A percentile compares a stretch with the other conserved stretches of the same genome.
phyloP scores from a whole-genome alignment of 768 basidiomycete species.

The Trametes cinnabarina region DNA sequence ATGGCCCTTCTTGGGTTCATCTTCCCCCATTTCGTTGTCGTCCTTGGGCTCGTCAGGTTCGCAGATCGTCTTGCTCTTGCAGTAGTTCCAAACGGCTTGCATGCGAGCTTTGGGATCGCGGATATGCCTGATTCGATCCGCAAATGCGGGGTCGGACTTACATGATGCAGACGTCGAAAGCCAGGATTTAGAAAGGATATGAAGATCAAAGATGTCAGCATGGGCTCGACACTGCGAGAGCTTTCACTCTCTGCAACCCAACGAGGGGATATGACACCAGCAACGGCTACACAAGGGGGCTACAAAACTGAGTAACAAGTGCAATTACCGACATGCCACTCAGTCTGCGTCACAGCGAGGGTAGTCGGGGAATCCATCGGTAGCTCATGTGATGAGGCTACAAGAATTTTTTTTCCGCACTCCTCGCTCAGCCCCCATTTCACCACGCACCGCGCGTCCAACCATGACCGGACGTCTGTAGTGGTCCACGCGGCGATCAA shows the following conservation, averaged over 20 bases:
- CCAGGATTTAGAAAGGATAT: slow-evolving; percentile 38
- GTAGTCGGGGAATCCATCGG: slow-evolving; percentile 44
- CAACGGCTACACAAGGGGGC: slow-evolving; percentile 58
- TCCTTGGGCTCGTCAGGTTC: slow-evolving; percentile 88
- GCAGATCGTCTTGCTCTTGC: slow-evolving; percentile 87
- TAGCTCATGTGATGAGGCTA: slow-evolving; percentile 24
- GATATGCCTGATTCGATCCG: slow-evolving; percentile 83
- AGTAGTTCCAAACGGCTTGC: slow-evolving; percentile 81
- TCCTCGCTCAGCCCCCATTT: slow-evolving; percentile 98
- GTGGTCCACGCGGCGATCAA: slow-evolving; percentile 84
- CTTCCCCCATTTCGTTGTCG: slow-evolving; percentile 70
- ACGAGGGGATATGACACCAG: slow-evolving; percentile 27
- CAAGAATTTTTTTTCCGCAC: slow-evolving; percentile 57
- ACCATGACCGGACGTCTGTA: slow-evolving; percentile 69
- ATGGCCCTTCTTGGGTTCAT: slow-evolving; percentile 84
- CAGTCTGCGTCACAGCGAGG: slow-evolving; percentile 71
- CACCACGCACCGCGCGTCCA: slow-evolving; percentile 90
- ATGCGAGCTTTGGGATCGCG: slow-evolving; percentile 86
- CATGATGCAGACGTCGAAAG: slow-evolving; percentile 22
- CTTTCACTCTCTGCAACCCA: slow-evolving; percentile 25
- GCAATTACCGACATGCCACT: slow-evolving; percentile 56
- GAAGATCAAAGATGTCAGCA: slow-evolving; percentile 68
- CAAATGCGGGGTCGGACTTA: slow-evolving; percentile 84
- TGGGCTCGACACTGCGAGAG: slow-evolving; percentile 33
- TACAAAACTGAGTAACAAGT: slow-evolving; percentile 57